Base-by-base conservation (phyloP, 179 eudicot species). In the Silene noctiflora region DNA sequence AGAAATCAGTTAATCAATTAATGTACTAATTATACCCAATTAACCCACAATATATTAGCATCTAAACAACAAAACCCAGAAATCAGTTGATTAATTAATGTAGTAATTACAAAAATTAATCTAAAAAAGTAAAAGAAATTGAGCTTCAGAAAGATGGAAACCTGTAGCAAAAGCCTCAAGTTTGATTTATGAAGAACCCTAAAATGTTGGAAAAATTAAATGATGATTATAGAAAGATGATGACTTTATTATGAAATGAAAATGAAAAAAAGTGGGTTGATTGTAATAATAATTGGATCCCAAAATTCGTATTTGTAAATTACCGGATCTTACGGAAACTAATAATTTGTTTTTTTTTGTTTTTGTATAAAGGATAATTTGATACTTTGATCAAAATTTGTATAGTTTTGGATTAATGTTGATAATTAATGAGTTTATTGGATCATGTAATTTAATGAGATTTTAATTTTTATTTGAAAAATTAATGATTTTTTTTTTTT, bases 101-200 rank as follows among this genome's bases (percentile, higher is more conserved):
- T 8, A 68, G 55, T 21, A 68, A 68, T 42, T 13, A 67, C 16
- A 68, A 33, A 31, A 16, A n/a, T 14, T 33, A 67, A 67, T 67
- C 21, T 16, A 20, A 25, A 71, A 21, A 68, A 68, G 6, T 9
- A 8, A 0, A 44, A 59, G 44, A 64, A 61, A 78, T 74, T n/a
- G 69, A 77, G 78, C 72, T 27, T 27, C 29, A 27, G 29, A 27
- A 27, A 27, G 29, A 27, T 27, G 29, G 22, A 48, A 13, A 81
- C 84, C 84, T 81, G 84, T 73, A 81, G 75, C 67, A 19, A 67
- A 63, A 55, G 51, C 81, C 67, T 76, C 81, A 60, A 66, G 62
- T 13, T 70, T 31, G 63, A 44, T 44, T 35, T 24, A 77, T 33
- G 67, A 12, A 81, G 19, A 68, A 39, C 25, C 72, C 72, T 68